Percentiles rank a stretch among this genome's conserved stretches.
Evolutionary conservation across 495 filamentous ascomycete species (phyloP).

Genomic region (Penicillium roqueforti): DNA sequence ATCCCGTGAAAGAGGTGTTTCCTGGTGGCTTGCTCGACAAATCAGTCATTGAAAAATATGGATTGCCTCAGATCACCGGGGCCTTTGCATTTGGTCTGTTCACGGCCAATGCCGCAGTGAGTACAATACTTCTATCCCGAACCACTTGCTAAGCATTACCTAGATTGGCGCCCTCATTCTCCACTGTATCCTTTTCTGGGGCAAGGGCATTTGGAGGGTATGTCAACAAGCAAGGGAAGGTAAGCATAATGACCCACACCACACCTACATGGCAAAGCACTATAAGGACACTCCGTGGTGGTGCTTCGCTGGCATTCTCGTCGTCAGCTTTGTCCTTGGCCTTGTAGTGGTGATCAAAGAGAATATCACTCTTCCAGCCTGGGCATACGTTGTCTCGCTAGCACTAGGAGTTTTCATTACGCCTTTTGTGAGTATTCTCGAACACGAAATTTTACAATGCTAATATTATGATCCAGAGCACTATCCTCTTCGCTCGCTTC

Average conservation of each 20-base stretch:
- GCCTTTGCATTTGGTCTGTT: constrained; percentile 36
- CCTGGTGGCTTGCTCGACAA: constrained; percentile 33
- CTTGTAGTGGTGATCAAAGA: constrained; percentile 44
- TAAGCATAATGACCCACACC: constrained; percentile 42
- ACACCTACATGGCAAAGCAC: constrained; percentile 36
- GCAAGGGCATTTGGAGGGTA: constrained; percentile 28
- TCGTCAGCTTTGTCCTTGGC: constrained; percentile 46
- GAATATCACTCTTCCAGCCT: constrained; percentile 50
- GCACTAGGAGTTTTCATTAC: constrained; percentile 27
- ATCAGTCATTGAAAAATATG: constrained; percentile 26
- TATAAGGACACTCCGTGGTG: constrained; percentile 52
- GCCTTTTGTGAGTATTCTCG: constrained; percentile 27
- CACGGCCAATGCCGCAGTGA: constrained; percentile 27
- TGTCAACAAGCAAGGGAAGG: constrained; percentile 26
- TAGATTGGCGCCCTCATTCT: constrained; percentile 33
- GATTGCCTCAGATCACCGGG: constrained; percentile 43
- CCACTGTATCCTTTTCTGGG: constrained; percentile 34
- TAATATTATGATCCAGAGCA: constrained; percentile 18
- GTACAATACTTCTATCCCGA: too few species aligned
- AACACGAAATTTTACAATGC: too few species aligned
- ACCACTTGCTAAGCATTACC: too few species aligned
- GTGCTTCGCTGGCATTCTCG: constrained; percentile 49
- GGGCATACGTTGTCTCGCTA: constrained; percentile 50
- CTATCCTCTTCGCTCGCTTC: constrained; percentile 31
- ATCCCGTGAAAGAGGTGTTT: constrained; percentile 32